Base-by-base conservation (phyloP, 1,284 basidiomycete species). In the Sanguinoderma infundibulare region DNA sequence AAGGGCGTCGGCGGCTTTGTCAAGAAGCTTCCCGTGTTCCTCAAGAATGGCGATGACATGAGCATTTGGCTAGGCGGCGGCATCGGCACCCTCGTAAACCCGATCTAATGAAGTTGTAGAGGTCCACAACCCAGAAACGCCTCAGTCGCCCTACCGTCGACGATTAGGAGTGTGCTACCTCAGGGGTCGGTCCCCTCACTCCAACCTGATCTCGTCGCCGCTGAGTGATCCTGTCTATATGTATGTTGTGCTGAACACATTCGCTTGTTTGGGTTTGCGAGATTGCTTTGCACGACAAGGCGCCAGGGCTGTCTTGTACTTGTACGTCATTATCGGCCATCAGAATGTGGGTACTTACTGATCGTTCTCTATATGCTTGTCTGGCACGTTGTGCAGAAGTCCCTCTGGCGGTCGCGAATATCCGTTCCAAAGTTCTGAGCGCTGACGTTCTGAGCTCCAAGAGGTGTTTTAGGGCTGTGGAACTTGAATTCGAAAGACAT, bases 1-100 rank as follows among this genome's bases (percentile, higher is more conserved):
- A 87, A 83, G 64, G 88, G 92, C 26, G 91, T 95, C 34, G 94
- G n/a, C n/a, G n/a, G 94, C 0, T 93, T 90, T 66, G 87, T 87
- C 42, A 83, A 83, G 70, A 85, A 87, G 50, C 91, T 91, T 0
- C 82, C 87, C 1, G 59, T 90, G 10, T 92, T 85, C 72, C 79
- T 96, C 34, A 87, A 89, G 73, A 76, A 93, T 64, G 92, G 92
- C 0, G 95, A 96, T 67, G 82, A 84, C 42, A 83, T 93, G 64
- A 78, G 78, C 15, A 85, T 90, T 28, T 91, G 82, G 81, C 73
- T 91, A 1, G 86, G 84, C 7, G 76, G 77, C 56, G 87, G 87
- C 3, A 85, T 91, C 61, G 92, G 93, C 12, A 89, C 90, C 0
- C 81, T 94, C 7, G 79, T 89, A 57, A 95, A 94, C 72, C 79